Evolutionary conservation across 2,329 filamentous ascomycete genomes (phyloP), one percentile per base, ranked within the genome.

Genomic region (Colletotrichum brevisporum): DNA sequence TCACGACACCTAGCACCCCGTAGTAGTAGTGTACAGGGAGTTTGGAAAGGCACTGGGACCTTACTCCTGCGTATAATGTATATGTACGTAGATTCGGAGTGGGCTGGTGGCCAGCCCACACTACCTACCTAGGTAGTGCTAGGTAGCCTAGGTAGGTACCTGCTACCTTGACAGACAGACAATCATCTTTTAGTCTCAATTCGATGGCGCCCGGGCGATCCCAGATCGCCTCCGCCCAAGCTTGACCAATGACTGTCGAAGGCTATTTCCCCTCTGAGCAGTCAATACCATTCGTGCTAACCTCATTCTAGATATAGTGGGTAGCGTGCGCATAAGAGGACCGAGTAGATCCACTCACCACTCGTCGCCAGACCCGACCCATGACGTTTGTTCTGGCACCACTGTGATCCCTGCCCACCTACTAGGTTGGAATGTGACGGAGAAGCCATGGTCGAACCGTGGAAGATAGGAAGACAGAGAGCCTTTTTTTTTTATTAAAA

Each of bases 201-300:
- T 55, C 54, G 66, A 69, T 55, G 47, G 48, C 54, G 50, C 51
- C 55, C 52, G 55, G 67, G 56, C 67, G 67, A 69, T 69, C 54
- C 54, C 36, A 69, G 62, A 61, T 67, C 61, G 54, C 41, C 55
- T 36, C 52, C 51, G 21, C 41, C 26, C n/a, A 52, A 45, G 18
- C 8, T 13, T 24, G 39, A 16, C 67, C 67, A 66, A 67, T 65
- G 21, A 41, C 18, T 26, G 21, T 31, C 13, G 48, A 18, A n/a
- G 36, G 18, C 21, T 39, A 62, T 61, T 60, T 67, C 51, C 45
- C 36, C 57, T 67, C 56, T 67, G 43, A 67, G 55, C 53, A 69
- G 50, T 67, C 56, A 36, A 45, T 50, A 36, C 39, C 31, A 50
- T 15, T 41, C 41, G 24, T 10, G 24, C 63, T 56, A 47, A 54